Evolutionary conservation across 2,329 filamentous ascomycete species (phyloP).

Genomic region (Pseudogymnoascus sp.): DNA sequence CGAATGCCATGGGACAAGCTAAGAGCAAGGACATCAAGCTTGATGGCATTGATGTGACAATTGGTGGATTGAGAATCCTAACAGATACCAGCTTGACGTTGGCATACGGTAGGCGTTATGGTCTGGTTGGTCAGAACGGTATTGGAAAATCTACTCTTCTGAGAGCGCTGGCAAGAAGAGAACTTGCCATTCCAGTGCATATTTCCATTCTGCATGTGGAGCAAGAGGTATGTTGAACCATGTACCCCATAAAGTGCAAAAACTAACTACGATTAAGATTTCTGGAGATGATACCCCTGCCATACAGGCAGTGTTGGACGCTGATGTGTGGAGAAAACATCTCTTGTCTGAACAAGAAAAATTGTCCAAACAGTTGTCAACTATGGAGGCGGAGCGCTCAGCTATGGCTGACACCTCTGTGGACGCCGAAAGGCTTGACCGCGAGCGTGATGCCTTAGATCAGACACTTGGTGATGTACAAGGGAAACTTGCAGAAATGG

Average conservation of each 20-base stretch:
- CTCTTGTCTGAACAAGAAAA: slow-evolving; percentile 82
- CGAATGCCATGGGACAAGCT: slow-evolving; percentile 54
- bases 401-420: slow-evolving; percentile 84
- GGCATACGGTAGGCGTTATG: slow-evolving; percentile 87
- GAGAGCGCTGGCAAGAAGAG: slow-evolving; percentile 82
- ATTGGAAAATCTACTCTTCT: slow-evolving; percentile 95
- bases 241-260: background rate
- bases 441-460: slow-evolving; percentile 83
- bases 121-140: slow-evolving; percentile 98
- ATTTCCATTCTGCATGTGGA: slow-evolving; percentile 99
- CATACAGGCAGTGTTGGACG: slow-evolving; percentile 89
- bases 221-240: slow-evolving; percentile 66
- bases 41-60: slow-evolving; percentile 90
- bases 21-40: slow-evolving; percentile 99
- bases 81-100: slow-evolving; percentile 85
- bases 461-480: slow-evolving; percentile 87
- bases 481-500: slow-evolving; percentile 90
- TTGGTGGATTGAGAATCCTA: slow-evolving; percentile 80
- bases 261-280: slow-evolving; percentile 49
- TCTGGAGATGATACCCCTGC: slow-evolving; percentile 92
- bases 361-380: slow-evolving; percentile 67
- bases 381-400: slow-evolving; percentile 69
- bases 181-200: slow-evolving; percentile 88
- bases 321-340: slow-evolving; percentile 97
- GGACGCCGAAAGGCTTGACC: slow-evolving; percentile 78